phyloP scores from a whole-genome alignment of 805 yeast species.

The Candida oleophila region DNA sequence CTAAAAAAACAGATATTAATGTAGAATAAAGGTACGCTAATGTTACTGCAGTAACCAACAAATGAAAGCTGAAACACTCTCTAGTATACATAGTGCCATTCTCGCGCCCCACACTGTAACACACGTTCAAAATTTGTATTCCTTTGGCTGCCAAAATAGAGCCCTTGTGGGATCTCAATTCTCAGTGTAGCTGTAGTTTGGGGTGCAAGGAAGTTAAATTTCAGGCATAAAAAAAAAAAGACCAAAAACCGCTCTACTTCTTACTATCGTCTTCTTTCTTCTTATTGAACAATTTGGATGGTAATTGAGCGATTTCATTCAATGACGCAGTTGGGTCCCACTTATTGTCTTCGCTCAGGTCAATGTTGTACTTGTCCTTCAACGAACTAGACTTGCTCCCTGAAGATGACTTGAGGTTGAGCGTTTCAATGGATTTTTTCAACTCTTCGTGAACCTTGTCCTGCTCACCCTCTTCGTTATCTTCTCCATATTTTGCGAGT shows the following conservation, averaged over 20 bases:
- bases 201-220: too few relatives aligned
- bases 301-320: conserved; percentile 25
- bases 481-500: conserved; percentile 4
- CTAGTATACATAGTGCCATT: too few relatives aligned
- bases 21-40: too few relatives aligned
- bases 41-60: too few relatives aligned
- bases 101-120: too few relatives aligned
- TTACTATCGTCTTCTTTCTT: conserved; percentile 10
- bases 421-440: conserved; percentile 9
- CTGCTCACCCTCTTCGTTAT: not conserved
- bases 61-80: too few relatives aligned
- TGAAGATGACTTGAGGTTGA: not conserved
- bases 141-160: too few relatives aligned
- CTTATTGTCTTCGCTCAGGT: conserved; percentile 4
- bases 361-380: conserved; percentile 6
- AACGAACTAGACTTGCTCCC: not conserved
- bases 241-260: not conserved
- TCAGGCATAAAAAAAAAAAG: not conserved
- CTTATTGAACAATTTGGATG: conserved; percentile 22
- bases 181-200: too few relatives aligned
- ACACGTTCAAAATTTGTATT: too few relatives aligned
- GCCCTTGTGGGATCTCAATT: too few relatives aligned
- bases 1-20: too few relatives aligned
- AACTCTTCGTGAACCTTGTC: conserved; percentile 8
- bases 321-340: conserved; percentile 27